Base-by-base conservation (phyloP, 1,284 basidiomycete species). In the Ceratobasidium sp. region DNA sequence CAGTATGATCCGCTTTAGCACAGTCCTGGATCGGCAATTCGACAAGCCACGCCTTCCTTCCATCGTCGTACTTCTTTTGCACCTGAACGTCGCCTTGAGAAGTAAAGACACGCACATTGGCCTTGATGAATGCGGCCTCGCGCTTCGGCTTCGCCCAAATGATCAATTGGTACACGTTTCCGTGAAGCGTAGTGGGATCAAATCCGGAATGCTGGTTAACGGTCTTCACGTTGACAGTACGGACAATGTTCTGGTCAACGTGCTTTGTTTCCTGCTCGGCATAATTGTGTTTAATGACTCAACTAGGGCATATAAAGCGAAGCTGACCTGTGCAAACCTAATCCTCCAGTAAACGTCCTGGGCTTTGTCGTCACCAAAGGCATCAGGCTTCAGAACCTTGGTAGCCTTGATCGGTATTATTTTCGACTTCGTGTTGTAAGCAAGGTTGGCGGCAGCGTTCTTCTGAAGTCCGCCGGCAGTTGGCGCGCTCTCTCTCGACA, bases 401-500 rank as follows among this genome's bases (percentile, higher is more conserved):
- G 54, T 38, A 26, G 54, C 23, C 7, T 46, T 33, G 40, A 3
- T 59, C 48, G 28, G 23, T 15, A 40, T n/a, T n/a, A n/a, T n/a
- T n/a, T n/a, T n/a, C n/a, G n/a, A n/a, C n/a, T n/a, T n/a, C n/a
- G n/a, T n/a, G n/a, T n/a, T n/a, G n/a, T n/a, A n/a, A n/a, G n/a
- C n/a, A n/a, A n/a, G n/a, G n/a, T n/a, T n/a, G n/a, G n/a, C n/a
- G n/a, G 56, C 56, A 50, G 28, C 9, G n/a, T 42, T 23, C n/a
- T 13, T 33, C 40, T 33, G 52, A 2, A 71, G 26, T 9, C 44
- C 28, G 15, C 15, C n/a, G n/a, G 52, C 52, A 9, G 68, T 59
- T 3, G 77, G 77, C 38, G 77, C 77, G 33, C 67, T 78, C 12
- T 57, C 40, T 17, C 67, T 42, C 42, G 77, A 78, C 2, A 64